A percentile compares a stretch with the other conserved stretches of the same genome.
Evolutionary conservation across 768 basidiomycete genomes (phyloP).

Genomic region (Cyclocybe cylindracea): DNA sequence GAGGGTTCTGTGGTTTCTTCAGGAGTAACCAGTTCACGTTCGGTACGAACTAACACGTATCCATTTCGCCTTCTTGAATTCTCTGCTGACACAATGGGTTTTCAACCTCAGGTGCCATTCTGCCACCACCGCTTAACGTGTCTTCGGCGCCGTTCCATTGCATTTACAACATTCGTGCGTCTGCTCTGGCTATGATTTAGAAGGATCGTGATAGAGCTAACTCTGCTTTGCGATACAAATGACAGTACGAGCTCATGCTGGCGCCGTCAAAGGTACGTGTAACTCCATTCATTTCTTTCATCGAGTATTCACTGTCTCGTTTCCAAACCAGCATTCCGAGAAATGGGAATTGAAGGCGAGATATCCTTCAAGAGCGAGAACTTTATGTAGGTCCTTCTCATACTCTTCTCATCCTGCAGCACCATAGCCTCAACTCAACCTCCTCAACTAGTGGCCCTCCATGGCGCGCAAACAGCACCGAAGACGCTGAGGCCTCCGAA

Average conservation of each 20-base stretch:
- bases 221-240: background rate
- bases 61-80: too few relatives aligned
- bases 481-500: slow-evolving; percentile 45
- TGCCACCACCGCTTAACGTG: slow-evolving; percentile 43
- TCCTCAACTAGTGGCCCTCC: slow-evolving; percentile 37
- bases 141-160: slow-evolving; percentile 47
- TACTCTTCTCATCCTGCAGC: background rate
- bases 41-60: slow-evolving; percentile 27
- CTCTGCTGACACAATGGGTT: background rate
- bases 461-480: slow-evolving; percentile 44
- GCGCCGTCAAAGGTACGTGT: too few relatives aligned
- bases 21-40: slow-evolving; percentile 35
- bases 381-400: slow-evolving; percentile 34
- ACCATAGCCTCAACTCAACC: too few relatives aligned
- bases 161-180: slow-evolving; percentile 42
- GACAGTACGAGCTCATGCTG: background rate
- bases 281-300: too few relatives aligned
- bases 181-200: too few relatives aligned
- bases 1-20: slow-evolving; percentile 42
- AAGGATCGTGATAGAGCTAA: background rate
- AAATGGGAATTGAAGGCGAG: slow-evolving; percentile 44
- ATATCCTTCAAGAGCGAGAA: slow-evolving; percentile 58
- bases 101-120: slow-evolving; percentile 14
- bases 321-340: slow-evolving; percentile 36
- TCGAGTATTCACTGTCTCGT: too few relatives aligned